Evolutionary conservation across 495 filamentous ascomycete genomes (phyloP).

Genomic region (Podospora didyma): DNA sequence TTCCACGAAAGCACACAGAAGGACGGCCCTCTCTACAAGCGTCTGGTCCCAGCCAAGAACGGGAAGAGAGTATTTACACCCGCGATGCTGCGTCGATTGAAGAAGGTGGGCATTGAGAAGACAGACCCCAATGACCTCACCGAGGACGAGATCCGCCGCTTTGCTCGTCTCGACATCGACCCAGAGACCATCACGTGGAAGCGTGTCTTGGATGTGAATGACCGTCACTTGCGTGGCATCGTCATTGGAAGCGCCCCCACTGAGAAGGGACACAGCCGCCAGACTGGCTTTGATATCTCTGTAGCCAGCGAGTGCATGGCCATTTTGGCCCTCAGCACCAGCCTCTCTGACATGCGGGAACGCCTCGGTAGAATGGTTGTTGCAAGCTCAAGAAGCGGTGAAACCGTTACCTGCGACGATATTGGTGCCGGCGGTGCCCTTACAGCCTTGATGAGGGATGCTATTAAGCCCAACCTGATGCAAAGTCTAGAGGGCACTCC

Average conservation of each 20-base stretch:
- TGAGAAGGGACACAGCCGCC: constrained; percentile 78
- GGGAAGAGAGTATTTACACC: constrained; percentile 83
- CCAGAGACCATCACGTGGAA: constrained; percentile 96
- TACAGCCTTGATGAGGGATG: constrained; percentile 93
- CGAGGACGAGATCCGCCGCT: constrained; percentile 78
- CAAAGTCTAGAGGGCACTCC: constrained; percentile 96
- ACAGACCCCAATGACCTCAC: constrained; percentile 87
- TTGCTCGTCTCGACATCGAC: constrained; percentile 92
- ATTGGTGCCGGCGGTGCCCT: constrained; percentile 89
- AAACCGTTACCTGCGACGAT: constrained; percentile 94
- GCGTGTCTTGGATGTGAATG: constrained; percentile 94
- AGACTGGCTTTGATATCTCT: constrained; percentile 95
- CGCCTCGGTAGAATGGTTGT: constrained; percentile 96
- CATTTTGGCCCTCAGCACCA: constrained; percentile 88
- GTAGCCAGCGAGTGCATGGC: constrained; percentile 99
- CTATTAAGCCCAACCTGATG: constrained; percentile 98
- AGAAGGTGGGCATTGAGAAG: constrained; percentile 94
- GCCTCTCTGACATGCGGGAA: constrained; percentile 85
- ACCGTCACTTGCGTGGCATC: constrained; percentile 84
- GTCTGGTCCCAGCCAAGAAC: constrained; percentile 85
- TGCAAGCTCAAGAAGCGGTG: constrained; percentile 75
- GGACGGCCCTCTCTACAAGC: constrained; percentile 81
- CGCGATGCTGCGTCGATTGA: constrained; percentile 84
- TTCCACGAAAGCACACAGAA: constrained; percentile 96
- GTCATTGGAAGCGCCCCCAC: constrained; percentile 83